Evolutionary conservation across 345 rosid species (phyloP).

Genomic region (Durio zibethinus): DNA sequence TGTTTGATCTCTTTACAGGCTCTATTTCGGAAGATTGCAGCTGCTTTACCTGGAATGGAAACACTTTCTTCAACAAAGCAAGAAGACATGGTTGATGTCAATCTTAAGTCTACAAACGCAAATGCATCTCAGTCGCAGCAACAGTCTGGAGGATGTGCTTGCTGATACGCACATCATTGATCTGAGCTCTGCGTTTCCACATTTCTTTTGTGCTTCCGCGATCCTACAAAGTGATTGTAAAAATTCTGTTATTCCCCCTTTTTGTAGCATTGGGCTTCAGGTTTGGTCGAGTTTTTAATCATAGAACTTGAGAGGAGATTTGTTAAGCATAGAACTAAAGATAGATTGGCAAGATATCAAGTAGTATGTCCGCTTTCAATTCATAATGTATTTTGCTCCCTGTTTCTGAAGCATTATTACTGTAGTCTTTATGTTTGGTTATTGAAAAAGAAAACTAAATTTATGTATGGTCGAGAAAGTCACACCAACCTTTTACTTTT

Average conservation of each 20-base stretch:
- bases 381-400: too few species aligned
- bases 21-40: constrained; percentile 83
- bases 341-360: too few species aligned
- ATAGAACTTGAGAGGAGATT: constrained; percentile 6
- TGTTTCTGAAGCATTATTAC: too few species aligned
- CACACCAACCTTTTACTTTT: too few species aligned
- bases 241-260: constrained; percentile 13
- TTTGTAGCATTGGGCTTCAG: constrained; percentile 28
- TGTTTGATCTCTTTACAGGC: constrained; percentile 40
- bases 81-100: constrained; percentile 93
- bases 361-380: too few species aligned
- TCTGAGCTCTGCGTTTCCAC: constrained; percentile 1
- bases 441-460: too few species aligned
- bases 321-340: too few species aligned
- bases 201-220: neutral
- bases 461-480: too few species aligned
- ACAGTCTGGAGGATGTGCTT: constrained; percentile 77
- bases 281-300: constrained; percentile 4
- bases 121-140: constrained; percentile 58
- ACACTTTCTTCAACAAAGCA: constrained; percentile 86
- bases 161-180: constrained; percentile 34
- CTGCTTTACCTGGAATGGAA: constrained; percentile 93
- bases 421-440: too few species aligned
- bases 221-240: constrained; percentile 22
- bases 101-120: constrained; percentile 70